Percentiles rank a stretch among this genome's conserved stretches.
Evolutionary conservation across 805 yeast genomes (phyloP).

Genomic region (Komagataella populi): DNA sequence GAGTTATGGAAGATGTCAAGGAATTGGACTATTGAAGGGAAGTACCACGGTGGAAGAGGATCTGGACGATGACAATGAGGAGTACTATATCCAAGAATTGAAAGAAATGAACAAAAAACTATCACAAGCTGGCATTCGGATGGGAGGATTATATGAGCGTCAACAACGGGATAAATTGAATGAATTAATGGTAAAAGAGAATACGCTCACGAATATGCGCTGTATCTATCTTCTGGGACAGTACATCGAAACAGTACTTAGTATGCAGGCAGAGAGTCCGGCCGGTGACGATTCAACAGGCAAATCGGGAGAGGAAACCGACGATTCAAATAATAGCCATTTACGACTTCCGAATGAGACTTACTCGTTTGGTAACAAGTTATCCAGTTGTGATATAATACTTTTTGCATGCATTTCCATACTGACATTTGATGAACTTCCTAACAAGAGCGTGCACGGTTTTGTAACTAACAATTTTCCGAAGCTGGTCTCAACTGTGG

Average conservation of each 20-base stretch:
- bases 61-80: constrained; percentile 8
- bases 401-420: constrained; percentile 23
- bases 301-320: neutral
- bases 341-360: neutral
- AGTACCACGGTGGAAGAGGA: constrained; percentile 11
- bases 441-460: constrained; percentile 24
- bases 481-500: constrained; percentile 8
- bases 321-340: neutral
- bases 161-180: constrained; percentile 12
- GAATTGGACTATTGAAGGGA: constrained; percentile 19
- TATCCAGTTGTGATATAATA: constrained; percentile 21
- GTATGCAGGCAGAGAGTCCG: neutral
- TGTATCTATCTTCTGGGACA: constrained; percentile 9
- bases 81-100: constrained; percentile 11
- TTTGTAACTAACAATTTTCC: constrained; percentile 21
- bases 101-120: constrained; percentile 12
- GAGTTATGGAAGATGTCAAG: constrained; percentile 17
- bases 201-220: constrained; percentile 15
- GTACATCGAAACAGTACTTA: neutral
- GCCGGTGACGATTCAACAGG: neutral
- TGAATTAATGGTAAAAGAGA: constrained; percentile 12
- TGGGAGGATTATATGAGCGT: constrained; percentile 13
- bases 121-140: constrained; percentile 12
- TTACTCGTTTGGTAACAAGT: constrained; percentile 8
- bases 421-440: constrained; percentile 19